Base-by-base conservation (phyloP, 257 asterid genomes). In the Craterostigma plantagineum region DNA sequence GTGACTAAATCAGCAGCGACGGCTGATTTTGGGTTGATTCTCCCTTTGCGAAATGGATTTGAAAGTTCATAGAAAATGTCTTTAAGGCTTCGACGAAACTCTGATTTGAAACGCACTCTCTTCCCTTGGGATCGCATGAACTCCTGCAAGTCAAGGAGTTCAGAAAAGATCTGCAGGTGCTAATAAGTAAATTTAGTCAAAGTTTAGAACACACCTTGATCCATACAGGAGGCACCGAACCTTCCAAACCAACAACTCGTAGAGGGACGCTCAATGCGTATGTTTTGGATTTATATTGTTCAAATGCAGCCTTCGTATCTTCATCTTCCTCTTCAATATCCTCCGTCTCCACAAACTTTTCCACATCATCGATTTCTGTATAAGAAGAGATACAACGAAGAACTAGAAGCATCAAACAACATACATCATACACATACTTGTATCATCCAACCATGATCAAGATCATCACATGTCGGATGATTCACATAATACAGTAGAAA, bases 201-300 rank as follows among this genome's bases (percentile, higher is more conserved):
- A 36, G 1, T 9, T 10, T 33, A 47, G 48, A 43, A 16, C 71
- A 34, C 48, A 87, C 98, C 79, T 69, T 68, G 53, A 82, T 37
- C 98, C 98, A 87, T 17, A 76, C 55, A 23, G 95, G 70, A 63
- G 95, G 93, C 9, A 82, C 18, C 8, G 98, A 87, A 59, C 76
- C 79, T 58, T 70, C 73, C 12, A 79, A 60, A 54, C 93, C 79
- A 58, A 87, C 93, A 13, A 87, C 45, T 62, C 82, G 66, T 17
- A 87, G 53, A 56, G 93, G 86, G 38, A 87, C 95, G 0, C 83
- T 72, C 50, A 82, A 60, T 8, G 95, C 86, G 36, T 65, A 82
- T n/a, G 91, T 57, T 63, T 82, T 82, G 3, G 93, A 64, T 63
- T 82, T 79, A 90, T 90, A 87, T 30, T 56, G 67, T 39, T 82